Base-by-base conservation (phyloP, 495 filamentous ascomycete genomes). In the Margaritispora aquatica region DNA sequence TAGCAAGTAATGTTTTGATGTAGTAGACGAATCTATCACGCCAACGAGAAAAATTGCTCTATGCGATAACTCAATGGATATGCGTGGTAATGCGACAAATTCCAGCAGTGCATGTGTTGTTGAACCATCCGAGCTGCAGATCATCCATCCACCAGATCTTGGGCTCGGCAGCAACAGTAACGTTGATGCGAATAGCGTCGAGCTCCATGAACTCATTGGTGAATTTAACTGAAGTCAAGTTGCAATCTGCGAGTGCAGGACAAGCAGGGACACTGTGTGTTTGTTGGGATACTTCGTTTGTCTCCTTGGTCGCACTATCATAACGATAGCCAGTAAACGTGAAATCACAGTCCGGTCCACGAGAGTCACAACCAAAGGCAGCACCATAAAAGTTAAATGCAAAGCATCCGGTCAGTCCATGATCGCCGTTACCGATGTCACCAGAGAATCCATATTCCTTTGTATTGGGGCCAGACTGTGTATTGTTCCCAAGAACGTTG, bases 121-220 rank as follows among this genome's bases (percentile, higher is more conserved):
- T 46, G 51, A 19, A 63, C 66, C 66, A 69, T 20, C 61, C 61
- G 21, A 69, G 19, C 0, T 38, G 51, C 17, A 69, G 26, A 52
- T 69, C 63, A 54, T 69, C 66, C 61, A 69, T 60, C 60, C 60
- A 69, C 66, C 66, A 69, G 24, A 60, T 60, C 57, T 62, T 60
- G 5, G 66, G 63, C 8, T 58, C 27, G 1, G 17, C 19, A 2
- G 29, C 63, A 26, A 64, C 63, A 27, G 63, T 66, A 31, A 60
- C 53, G 26, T 64, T 65, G 29, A 69, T 64, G 20, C 57, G 66
- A 38, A 69, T 24, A 15, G 26, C 44, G n/a, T 54, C 52, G 10
- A 69, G 58, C 36, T 66, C 34, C 2, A 21, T 10, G 54, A 69
- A 69, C 7, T 23, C 23, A 21, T 38, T 17, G 31, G 51, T 34